Conservation (phyloP, 2,329 filamentous ascomycete genomes). For the Elsinoe australis region DNA sequence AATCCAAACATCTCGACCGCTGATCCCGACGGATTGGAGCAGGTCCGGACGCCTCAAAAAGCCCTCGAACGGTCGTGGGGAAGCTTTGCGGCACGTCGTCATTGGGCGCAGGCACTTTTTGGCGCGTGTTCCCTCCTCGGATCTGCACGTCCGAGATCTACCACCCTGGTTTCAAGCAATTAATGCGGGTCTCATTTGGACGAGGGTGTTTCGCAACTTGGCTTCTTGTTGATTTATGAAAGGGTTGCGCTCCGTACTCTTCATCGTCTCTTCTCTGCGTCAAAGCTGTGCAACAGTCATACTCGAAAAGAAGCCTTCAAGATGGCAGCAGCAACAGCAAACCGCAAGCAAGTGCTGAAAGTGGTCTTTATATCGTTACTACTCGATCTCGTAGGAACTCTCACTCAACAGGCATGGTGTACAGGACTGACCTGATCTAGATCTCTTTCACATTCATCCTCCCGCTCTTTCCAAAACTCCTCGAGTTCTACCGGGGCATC, state of each 20-base stretch:
- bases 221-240: background rate
- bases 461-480: conserved; percentile 86
- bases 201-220: conserved; percentile 4
- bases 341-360: conserved; percentile 70
- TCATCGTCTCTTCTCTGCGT: too few species aligned
- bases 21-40: conserved; percentile 6
- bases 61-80: conserved; percentile 10
- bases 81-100: conserved; percentile 3
- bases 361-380: conserved; percentile 86
- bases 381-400: conserved; percentile 59
- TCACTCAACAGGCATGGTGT: background rate
- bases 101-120: conserved; percentile 7
- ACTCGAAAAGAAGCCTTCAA: background rate
- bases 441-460: conserved; percentile 98
- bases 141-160: conserved; percentile 9
- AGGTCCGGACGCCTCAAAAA: conserved; percentile 9
- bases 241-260: too few species aligned
- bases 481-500: conserved; percentile 89
- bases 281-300: too few species aligned
- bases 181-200: conserved; percentile 5
- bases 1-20: background rate
- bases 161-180: background rate
- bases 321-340: conserved; percentile 21
- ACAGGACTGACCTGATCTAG: conserved; percentile 40
- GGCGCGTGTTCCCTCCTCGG: conserved; percentile 2